Conservation (phyloP, 495 filamentous ascomycete genomes). For the Tirmania nivea region DNA sequence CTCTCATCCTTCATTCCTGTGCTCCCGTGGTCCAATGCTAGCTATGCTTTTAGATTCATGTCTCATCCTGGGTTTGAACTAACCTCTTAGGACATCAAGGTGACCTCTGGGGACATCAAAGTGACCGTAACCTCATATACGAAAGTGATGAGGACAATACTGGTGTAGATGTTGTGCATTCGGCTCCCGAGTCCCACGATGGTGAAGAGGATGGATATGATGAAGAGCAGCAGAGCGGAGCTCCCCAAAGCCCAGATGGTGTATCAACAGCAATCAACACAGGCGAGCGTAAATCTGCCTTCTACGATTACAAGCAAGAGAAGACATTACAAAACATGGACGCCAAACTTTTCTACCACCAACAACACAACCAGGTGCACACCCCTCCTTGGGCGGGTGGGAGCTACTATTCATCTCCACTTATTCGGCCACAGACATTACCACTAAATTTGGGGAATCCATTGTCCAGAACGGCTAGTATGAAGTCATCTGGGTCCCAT, state of each 20-base stretch:
- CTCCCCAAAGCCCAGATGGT: neutral
- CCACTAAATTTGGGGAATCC: slow-evolving; percentile 17
- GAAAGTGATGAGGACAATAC: neutral
- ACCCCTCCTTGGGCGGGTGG: slow-evolving; percentile 16
- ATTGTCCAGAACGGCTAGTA: slow-evolving; percentile 23
- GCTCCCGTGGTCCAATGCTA: no score
- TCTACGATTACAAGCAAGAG: slow-evolving; percentile 30
- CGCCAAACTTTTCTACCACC: slow-evolving; percentile 85
- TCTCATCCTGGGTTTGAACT: no score
- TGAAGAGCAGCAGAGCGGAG: neutral
- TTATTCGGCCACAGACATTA: slow-evolving; percentile 30
- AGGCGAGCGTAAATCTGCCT: slow-evolving; percentile 16
- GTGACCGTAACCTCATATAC: neutral
- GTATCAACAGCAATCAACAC: neutral
- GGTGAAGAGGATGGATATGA: neutral
- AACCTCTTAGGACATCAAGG: no score
- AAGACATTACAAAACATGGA: slow-evolving; percentile 79
- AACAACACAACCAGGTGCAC: slow-evolving; percentile 39
- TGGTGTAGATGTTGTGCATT: neutral
- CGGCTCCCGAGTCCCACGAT: neutral
- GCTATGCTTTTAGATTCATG: no score
- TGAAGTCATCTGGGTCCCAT: slow-evolving; percentile 22
- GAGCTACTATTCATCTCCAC: slow-evolving; percentile 29
- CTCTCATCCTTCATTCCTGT: no score
- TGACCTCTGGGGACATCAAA: no score